phyloP scores from a whole-genome alignment of 441 rosid genomes.

The Erysimum pusillum region DNA sequence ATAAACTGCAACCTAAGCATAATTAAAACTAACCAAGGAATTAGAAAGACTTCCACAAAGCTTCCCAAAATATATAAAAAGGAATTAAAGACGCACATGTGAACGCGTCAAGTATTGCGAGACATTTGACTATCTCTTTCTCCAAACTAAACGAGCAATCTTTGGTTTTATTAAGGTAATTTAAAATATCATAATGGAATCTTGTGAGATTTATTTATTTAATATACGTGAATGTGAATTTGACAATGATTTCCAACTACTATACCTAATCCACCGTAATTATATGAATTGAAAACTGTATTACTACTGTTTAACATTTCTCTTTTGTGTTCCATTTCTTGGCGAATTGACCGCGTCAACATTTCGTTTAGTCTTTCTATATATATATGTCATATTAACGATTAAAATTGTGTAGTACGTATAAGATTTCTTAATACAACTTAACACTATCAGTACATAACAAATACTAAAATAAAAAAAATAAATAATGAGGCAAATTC shows the following conservation, averaged over 20 bases:
- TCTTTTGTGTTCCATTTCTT: conserved; percentile 7
- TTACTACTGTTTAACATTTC: background rate
- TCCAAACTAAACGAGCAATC: background rate
- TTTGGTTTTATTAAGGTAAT: background rate
- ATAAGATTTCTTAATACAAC: background rate
- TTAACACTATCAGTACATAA: background rate
- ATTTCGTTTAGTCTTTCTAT: background rate
- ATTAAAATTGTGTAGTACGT: background rate
- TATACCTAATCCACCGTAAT: conserved; percentile 37
- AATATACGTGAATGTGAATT: conserved; percentile 20
- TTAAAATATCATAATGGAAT: background rate
- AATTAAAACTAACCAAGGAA: too few relatives aligned
- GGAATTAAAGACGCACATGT: conserved; percentile 25
- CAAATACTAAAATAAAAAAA: background rate
- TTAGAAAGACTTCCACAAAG: too few relatives aligned
- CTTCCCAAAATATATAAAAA: background rate
- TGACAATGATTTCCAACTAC: conserved; percentile 28
- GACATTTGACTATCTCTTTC: conserved; percentile 17
- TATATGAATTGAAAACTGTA: background rate
- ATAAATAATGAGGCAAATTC: background rate
- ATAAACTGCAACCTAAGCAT: too few relatives aligned
- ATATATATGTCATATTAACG: background rate
- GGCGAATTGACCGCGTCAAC: background rate
- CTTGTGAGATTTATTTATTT: background rate
- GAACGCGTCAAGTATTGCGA: conserved; percentile 11